Conservation (phyloP, 768 basidiomycete genomes). For the Trametes punicea region DNA sequence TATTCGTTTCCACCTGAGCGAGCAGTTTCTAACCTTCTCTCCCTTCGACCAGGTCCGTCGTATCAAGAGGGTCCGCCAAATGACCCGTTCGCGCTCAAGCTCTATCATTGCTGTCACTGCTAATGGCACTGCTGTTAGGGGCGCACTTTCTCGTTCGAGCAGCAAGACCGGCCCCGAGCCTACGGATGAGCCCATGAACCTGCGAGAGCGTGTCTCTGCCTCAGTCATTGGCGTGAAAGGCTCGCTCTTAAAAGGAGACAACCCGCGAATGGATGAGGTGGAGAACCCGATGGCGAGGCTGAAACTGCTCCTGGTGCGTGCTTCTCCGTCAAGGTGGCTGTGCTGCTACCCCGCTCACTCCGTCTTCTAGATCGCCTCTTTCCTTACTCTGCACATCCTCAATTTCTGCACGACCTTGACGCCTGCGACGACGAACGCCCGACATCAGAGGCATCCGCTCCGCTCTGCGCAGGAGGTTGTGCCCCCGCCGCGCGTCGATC, state of each 20-base stretch:
- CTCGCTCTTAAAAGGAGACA: constrained; percentile 45
- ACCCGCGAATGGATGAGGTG: constrained; percentile 42
- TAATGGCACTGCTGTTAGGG: constrained; percentile 24
- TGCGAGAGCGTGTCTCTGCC: constrained; percentile 29
- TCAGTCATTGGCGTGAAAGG: constrained; percentile 47
- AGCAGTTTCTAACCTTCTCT: background rate
- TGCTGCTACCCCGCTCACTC: background rate
- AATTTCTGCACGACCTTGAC: constrained; percentile 93
- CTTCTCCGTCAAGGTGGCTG: background rate
- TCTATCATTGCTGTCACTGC: constrained; percentile 23
- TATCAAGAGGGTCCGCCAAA: constrained; percentile 57
- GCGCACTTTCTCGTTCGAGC: constrained; percentile 25
- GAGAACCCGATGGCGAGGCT: constrained; percentile 83
- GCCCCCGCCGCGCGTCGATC: constrained; percentile 58
- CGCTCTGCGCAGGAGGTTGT: constrained; percentile 24
- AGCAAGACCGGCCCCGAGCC: constrained; percentile 7
- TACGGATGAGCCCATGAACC: constrained; percentile 19
- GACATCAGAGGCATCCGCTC: constrained; percentile 37
- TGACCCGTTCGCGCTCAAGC: constrained; percentile 37
- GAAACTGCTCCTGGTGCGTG: constrained; percentile 80
- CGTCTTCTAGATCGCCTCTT: constrained; percentile 68
- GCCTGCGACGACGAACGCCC: constrained; percentile 51
- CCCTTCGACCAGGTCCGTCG: constrained; percentile 53
- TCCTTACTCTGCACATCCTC: constrained; percentile 86
- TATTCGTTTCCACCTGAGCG: background rate